A percentile compares a stretch with the other conserved stretches of the same genome.
Conservation (phyloP, 164 flowering plant genomes). For the Kalanchoe fedtschenkoi region DNA sequence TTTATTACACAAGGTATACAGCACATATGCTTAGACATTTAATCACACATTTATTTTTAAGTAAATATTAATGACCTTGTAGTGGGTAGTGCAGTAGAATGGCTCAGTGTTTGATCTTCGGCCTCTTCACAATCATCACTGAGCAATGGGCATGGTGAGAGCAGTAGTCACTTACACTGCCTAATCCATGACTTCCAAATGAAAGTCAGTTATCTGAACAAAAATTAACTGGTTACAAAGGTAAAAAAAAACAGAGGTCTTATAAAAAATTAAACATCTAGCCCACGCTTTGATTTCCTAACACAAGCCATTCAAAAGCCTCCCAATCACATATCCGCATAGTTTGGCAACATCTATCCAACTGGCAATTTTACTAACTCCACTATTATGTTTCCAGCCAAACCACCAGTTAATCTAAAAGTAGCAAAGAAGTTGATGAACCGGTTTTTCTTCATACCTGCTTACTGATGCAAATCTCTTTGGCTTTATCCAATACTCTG, state of each 20-base stretch:
- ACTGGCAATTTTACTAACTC: no score
- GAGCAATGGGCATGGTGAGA: no score
- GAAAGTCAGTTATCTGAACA: conserved; percentile 1
- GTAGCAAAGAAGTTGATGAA: not conserved
- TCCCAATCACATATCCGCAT: not conserved
- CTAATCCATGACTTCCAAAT: conserved; percentile 6
- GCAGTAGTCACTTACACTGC: no score
- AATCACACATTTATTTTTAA: no score
- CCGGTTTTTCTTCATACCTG: conserved; percentile 18
- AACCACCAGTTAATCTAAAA: not conserved
- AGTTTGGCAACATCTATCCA: not conserved
- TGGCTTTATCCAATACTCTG: conserved; percentile 30
- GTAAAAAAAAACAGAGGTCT: no score
- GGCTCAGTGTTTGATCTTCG: no score
- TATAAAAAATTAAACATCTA: not conserved
- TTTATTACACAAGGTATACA: no score
- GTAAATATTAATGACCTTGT: no score
- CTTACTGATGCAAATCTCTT: conserved; percentile 32
- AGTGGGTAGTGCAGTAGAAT: no score
- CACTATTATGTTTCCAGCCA: not conserved
- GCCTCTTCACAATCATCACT: no score
- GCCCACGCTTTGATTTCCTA: not conserved
- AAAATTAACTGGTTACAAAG: not conserved
- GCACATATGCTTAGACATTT: no score
- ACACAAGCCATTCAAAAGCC: not conserved